Percentiles rank a stretch among this genome's conserved stretches.
Conservation (phyloP, 2,329 filamentous ascomycete species). For the Venturia pyrina region DNA sequence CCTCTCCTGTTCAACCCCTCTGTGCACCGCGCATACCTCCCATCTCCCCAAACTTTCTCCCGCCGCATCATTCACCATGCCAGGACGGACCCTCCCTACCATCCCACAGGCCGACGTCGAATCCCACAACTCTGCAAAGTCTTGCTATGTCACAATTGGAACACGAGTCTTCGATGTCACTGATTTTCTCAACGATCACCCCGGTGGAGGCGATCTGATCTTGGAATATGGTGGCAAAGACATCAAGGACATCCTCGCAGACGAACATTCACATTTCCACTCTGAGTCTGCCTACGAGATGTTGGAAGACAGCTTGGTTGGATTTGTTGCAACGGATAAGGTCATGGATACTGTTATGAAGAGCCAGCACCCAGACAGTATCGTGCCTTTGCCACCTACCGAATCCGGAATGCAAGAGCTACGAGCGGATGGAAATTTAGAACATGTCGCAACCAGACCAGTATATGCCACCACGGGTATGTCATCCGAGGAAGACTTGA, state of each 20-base stretch:
- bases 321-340: constrained; percentile 60
- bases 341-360: constrained; percentile 40
- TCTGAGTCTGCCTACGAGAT: constrained; percentile 94
- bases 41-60: not conserved
- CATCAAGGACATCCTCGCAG: constrained; percentile 69
- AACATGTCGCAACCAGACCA: constrained; percentile 24
- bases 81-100: constrained; percentile 50
- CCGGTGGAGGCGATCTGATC: constrained; percentile 79
- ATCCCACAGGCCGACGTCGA: constrained; percentile 73
- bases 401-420: constrained; percentile 39
- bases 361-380: constrained; percentile 37
- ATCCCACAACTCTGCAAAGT: constrained; percentile 66
- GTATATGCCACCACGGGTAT: constrained; percentile 65
- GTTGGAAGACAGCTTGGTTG: constrained; percentile 75
- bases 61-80: constrained; percentile 1
- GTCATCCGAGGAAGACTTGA: constrained; percentile 79
- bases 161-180: constrained; percentile 92
- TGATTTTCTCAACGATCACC: constrained; percentile 80
- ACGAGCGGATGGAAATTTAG: constrained; percentile 37
- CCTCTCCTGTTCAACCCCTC: not conserved
- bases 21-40: not conserved
- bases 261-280: constrained; percentile 73
- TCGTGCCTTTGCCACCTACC: constrained; percentile 43
- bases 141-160: constrained; percentile 88
- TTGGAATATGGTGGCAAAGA: constrained; percentile 87